These are phyloP conservation scores for Puccinia novopanici DNA, from an alignment of 1,284 basidiomycete genomes.

Conservation along the genomic window DNA sequence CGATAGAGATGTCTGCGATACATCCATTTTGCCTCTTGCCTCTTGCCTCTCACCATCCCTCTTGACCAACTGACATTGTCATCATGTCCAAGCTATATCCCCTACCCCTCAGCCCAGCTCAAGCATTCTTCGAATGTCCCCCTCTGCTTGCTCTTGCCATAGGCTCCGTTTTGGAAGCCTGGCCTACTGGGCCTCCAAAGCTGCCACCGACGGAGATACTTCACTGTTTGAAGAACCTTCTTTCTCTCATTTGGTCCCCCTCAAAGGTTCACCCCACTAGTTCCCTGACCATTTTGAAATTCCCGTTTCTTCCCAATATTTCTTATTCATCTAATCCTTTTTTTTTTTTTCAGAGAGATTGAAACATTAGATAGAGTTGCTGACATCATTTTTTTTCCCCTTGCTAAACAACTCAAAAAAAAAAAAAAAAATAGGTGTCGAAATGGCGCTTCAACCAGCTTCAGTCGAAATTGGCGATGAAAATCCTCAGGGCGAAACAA, in stretches of 20 bases:
- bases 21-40: not conserved
- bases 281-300: not conserved
- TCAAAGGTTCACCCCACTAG: constrained; percentile 10
- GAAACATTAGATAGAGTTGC: not conserved
- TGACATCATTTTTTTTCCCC: not conserved
- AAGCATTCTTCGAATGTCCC: constrained; percentile 18
- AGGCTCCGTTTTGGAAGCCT: constrained; percentile 23
- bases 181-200: constrained; percentile 36
- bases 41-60: not conserved
- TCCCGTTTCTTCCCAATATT: not conserved
- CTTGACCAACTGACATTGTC: not conserved
- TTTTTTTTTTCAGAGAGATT: not conserved
- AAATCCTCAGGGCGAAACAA: constrained; percentile 64
- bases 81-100: constrained; percentile 26
- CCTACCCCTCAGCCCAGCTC: constrained; percentile 12
- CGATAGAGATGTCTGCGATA: constrained; percentile 12
- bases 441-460: constrained; percentile 39
- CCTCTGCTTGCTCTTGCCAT: constrained; percentile 15
- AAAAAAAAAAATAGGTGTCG: constrained; percentile 2
- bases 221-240: constrained; percentile 22
- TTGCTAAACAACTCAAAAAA: not conserved
- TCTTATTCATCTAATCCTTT: not conserved
- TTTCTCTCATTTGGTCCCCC: constrained; percentile 25
- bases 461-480: constrained; percentile 39
- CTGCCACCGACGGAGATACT: constrained; percentile 21